Evolutionary conservation across 2,329 filamentous ascomycete species (phyloP).

Genomic region (Nothopassalora personata): DNA sequence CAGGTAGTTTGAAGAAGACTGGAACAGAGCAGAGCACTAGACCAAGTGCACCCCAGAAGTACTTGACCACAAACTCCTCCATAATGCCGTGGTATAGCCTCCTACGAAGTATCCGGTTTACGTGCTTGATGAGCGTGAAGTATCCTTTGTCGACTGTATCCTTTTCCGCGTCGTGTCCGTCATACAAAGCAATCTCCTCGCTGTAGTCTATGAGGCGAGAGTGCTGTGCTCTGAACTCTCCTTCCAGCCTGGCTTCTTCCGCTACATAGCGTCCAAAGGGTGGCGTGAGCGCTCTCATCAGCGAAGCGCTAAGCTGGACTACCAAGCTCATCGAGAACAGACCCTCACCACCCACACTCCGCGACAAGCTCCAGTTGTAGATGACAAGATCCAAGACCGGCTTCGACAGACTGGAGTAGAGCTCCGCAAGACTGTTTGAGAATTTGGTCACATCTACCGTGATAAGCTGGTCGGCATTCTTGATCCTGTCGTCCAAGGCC

Average conservation of each 20-base stretch:
- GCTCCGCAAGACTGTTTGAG: constrained; percentile 85
- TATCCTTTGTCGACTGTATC: constrained; percentile 96
- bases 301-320: constrained; percentile 84
- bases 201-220: constrained; percentile 91
- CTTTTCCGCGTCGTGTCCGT: constrained; percentile 89
- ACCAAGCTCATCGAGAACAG: constrained; percentile 92
- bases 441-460: constrained; percentile 96
- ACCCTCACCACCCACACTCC: constrained; percentile 92
- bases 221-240: constrained; percentile 94
- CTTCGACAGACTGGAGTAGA: constrained; percentile 96
- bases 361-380: constrained; percentile 89
- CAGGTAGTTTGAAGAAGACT: constrained; percentile 75
- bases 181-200: constrained; percentile 89
- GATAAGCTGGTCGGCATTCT: constrained; percentile 96
- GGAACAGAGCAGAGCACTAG: constrained; percentile 88
- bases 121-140: constrained; percentile 97
- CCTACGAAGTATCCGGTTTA: constrained; percentile 86
- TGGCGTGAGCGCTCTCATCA: constrained; percentile 91
- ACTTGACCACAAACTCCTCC: constrained; percentile 99
- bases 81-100: constrained; percentile 98
- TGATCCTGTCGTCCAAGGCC: constrained; percentile 92
- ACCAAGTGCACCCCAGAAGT: constrained; percentile 94
- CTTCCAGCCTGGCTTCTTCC: constrained; percentile 88
- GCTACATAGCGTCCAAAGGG: constrained; percentile 97
- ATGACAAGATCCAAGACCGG: constrained; percentile 92